Percentiles rank a stretch among this genome's conserved stretches.
Conservation (phyloP, 768 basidiomycete species). For the Tylopilus subfusipes region DNA sequence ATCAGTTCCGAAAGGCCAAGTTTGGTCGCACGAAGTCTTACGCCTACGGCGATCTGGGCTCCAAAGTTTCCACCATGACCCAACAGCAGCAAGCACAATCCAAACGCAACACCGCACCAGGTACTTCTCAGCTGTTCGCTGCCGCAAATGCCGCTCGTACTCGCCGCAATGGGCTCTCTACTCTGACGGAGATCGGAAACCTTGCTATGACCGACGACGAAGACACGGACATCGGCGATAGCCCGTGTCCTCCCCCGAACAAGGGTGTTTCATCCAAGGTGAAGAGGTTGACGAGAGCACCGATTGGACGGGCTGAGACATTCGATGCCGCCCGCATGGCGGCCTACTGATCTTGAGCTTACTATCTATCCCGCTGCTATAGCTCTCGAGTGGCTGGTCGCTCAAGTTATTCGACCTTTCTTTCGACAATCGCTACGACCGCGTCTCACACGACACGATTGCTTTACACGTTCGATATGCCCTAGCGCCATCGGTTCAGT, state of each 20-base stretch:
- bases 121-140: conserved; percentile 56
- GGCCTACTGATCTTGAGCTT: conserved; percentile 34
- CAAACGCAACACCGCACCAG: conserved; percentile 69
- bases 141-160: conserved; percentile 66
- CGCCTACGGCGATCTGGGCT: conserved; percentile 77
- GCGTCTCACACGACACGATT: conserved; percentile 14
- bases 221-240: conserved; percentile 76
- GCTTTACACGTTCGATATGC: conserved; percentile 15
- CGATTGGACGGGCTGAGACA: conserved; percentile 63
- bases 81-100: conserved; percentile 39
- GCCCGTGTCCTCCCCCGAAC: conserved; percentile 80
- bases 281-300: conserved; percentile 51
- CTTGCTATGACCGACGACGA: conserved; percentile 66
- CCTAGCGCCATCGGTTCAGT: conserved; percentile 11
- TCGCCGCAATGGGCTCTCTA: conserved; percentile 57
- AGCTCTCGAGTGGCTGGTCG: conserved; percentile 7
- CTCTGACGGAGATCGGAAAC: conserved; percentile 67
- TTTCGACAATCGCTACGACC: conserved; percentile 13
- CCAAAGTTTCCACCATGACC: conserved; percentile 36
- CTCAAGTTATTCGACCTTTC: conserved; percentile 7
- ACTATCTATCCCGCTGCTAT: background rate
- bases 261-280: conserved; percentile 53
- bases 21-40: conserved; percentile 91
- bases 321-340: conserved; percentile 61
- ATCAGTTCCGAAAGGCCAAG: conserved; percentile 86